Base-by-base conservation (phyloP, 148 eudicot species). In the Vaccinium vitisidaea region DNA sequence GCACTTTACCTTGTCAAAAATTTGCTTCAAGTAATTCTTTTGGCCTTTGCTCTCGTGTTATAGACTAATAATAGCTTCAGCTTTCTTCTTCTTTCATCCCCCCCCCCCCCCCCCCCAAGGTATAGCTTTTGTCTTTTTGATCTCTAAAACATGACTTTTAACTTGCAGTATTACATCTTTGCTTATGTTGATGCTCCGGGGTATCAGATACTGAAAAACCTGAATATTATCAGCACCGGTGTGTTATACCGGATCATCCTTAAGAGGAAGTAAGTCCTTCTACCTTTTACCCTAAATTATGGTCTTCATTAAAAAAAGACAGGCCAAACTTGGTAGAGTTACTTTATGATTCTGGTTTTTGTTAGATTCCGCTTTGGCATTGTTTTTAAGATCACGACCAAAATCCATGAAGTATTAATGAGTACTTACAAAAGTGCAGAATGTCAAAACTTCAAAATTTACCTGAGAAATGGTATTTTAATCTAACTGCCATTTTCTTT, bases 181-280 rank as follows among this genome's bases (percentile, higher is more conserved):
- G 98, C 98, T 63, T 97, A 97, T 82, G 98, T 97, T 85, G 99
- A 97, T 92, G 99, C 99, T 86, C 99, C 99, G 25, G 99, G 99
- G 65, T 97, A 97, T 92, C 99, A 97, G 84, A 95, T 97, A 89
- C 83, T 97, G 89, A 97, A 97, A 93, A 97, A 97, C 86, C 84
- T 97, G 52, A 97, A 97, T 83, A 97, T 97, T 77, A 94, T 97
- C 85, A 97, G 98, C 86, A 97, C 99, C 9, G 99, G 99, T 73
- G 88, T 97, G 39, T 87, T 97, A 58, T 97, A 97, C 80, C 94
- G 94, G 48, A 93, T 97, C 85, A 95, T 97, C 90, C 98, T 97
- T 55, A 97, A 97, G 88, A 95, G 75, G 84, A 87, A 89, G 99
- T 94, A 88, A 89, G 93, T 74, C 71, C 63, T 32, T 67, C 43